phyloP scores from a whole-genome alignment of 371 early-diverging fungal genomes.

The Paraphysoderma sedebokerense region DNA sequence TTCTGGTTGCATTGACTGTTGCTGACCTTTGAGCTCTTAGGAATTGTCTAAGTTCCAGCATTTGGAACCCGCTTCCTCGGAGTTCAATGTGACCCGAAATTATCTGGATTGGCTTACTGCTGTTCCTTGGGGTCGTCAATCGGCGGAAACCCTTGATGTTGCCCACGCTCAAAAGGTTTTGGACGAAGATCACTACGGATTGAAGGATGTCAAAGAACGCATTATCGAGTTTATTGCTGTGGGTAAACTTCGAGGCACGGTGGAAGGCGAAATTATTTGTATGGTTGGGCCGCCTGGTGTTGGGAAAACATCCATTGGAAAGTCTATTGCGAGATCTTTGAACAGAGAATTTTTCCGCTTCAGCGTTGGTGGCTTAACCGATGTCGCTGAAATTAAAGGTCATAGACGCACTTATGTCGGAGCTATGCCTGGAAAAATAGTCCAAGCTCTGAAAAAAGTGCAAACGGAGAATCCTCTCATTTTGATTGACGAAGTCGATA shows the following conservation, averaged over 20 bases:
- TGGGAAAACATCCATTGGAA: constrained; percentile 88
- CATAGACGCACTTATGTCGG: constrained; percentile 97
- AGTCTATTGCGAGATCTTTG: constrained; percentile 86
- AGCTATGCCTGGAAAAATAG: constrained; percentile 98
- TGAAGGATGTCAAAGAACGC: constrained; percentile 95
- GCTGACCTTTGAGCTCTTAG: constrained; percentile 8
- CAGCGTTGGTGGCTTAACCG: constrained; percentile 89
- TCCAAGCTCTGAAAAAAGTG: constrained; percentile 92
- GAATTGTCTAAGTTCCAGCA: constrained; percentile 83
- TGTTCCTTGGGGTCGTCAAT: constrained; percentile 87
- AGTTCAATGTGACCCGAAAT: constrained; percentile 92
- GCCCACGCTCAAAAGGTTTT: constrained; percentile 58
- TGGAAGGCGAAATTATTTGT: constrained; percentile 92
- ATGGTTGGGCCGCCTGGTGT: constrained; percentile 83
- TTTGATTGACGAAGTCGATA: constrained; percentile 95
- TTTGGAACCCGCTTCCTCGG: constrained; percentile 88
- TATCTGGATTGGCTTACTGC: constrained; percentile 94
- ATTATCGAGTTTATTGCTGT: constrained; percentile 96
- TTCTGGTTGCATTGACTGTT: too few relatives aligned
- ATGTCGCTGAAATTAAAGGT: constrained; percentile 96
- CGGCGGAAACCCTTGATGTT: constrained; percentile 77
- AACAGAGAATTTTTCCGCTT: constrained; percentile 89
- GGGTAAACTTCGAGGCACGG: constrained; percentile 82
- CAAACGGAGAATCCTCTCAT: constrained; percentile 93
- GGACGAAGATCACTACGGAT: constrained; percentile 94